Evolutionary conservation across 2,329 filamentous ascomycete genomes (phyloP).

Genomic region (Anthostomella pinea): DNA sequence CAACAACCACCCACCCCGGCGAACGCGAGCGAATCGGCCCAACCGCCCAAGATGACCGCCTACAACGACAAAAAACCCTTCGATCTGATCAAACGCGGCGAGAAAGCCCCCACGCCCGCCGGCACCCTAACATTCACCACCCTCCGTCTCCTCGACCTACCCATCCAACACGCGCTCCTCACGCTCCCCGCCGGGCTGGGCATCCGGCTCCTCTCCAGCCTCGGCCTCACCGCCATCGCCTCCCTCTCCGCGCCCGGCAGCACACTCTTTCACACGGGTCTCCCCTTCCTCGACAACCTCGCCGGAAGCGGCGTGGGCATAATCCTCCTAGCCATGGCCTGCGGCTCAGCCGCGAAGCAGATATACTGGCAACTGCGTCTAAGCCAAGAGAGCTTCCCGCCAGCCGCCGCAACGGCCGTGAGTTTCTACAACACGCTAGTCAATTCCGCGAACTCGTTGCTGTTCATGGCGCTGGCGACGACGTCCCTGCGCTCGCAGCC

Average conservation of each 20-base stretch:
- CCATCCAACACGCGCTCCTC: slow-evolving; percentile 23
- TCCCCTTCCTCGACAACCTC: slow-evolving; percentile 37
- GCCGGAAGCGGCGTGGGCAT: slow-evolving; percentile 46
- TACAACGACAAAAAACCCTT: no score
- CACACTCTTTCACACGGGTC: slow-evolving; percentile 17
- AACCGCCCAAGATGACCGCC: no score
- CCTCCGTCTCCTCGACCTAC: slow-evolving; percentile 34
- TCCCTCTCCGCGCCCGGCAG: background rate
- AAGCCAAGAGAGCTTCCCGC: slow-evolving; percentile 49
- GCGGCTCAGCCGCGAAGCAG: slow-evolving; percentile 53
- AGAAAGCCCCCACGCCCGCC: slow-evolving; percentile 31
- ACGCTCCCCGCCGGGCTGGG: slow-evolving; percentile 38
- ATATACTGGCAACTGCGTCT: slow-evolving; percentile 49
- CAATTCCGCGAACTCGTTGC: slow-evolving; percentile 54
- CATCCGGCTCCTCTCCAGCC: slow-evolving; percentile 41
- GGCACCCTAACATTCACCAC: slow-evolving; percentile 39
- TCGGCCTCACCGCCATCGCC: slow-evolving; percentile 42
- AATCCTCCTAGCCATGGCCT: slow-evolving; percentile 51
- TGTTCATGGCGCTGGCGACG: slow-evolving; percentile 49
- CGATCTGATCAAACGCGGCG: slow-evolving; percentile 39
- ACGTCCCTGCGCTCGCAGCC: slow-evolving; percentile 35
- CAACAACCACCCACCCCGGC: no score
- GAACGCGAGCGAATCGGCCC: no score
- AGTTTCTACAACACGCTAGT: slow-evolving; percentile 50
- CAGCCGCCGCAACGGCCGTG: slow-evolving; percentile 41